Conservation (phyloP, 768 basidiomycete genomes). For the Termitomyces sp. region DNA sequence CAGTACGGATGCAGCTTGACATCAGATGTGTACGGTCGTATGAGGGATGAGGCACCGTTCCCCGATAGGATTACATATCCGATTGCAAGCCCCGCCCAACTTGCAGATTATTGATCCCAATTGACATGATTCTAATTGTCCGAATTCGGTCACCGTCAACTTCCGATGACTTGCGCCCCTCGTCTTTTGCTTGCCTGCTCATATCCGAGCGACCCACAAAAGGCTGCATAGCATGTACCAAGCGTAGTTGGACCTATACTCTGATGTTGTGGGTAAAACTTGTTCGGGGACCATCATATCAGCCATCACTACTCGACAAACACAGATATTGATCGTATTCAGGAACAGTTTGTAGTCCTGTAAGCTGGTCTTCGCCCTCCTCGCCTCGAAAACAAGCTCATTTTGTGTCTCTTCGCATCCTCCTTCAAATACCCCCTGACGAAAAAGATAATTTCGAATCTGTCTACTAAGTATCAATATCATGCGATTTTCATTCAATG, state of each 20-base stretch:
- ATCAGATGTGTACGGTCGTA: too few species aligned
- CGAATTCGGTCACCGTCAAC: neutral
- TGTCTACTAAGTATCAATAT: constrained; percentile 7
- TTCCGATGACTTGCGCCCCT: neutral
- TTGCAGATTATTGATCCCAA: neutral
- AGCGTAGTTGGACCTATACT: neutral
- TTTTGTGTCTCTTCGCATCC: constrained; percentile 27
- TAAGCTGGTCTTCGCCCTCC: constrained; percentile 32
- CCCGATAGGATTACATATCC: too few species aligned
- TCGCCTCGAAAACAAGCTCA: constrained; percentile 26
- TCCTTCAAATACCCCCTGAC: constrained; percentile 18
- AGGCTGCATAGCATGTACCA: neutral
- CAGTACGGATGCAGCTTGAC: neutral
- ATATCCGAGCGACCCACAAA: neutral
- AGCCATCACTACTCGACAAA: constrained; percentile 12
- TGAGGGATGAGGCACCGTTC: neutral
- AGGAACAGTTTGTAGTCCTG: neutral
- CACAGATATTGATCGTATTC: constrained; percentile 5
- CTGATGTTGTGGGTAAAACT: neutral
- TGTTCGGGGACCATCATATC: constrained; percentile 12
- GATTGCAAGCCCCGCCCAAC: neutral
- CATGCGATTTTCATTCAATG: constrained; percentile 27
- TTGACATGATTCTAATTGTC: neutral
- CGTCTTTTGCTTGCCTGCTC: neutral
- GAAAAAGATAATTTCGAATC: constrained; percentile 17